phyloP scores from a whole-genome alignment of 2,329 filamentous ascomycete genomes.

The Fusarium sororula region DNA sequence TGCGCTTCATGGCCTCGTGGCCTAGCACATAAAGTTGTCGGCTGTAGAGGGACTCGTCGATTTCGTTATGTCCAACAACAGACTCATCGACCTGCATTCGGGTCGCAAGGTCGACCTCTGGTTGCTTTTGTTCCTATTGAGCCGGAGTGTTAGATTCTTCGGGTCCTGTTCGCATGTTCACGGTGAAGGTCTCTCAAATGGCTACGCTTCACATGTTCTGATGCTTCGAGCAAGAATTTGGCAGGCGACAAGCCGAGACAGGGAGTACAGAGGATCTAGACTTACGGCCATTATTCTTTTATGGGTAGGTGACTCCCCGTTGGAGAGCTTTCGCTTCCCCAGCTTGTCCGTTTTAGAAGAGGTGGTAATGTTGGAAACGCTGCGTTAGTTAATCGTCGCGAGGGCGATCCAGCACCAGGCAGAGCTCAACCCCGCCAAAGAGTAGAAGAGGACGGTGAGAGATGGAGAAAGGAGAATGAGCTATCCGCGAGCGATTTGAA shows the following conservation, averaged over 20 bases:
- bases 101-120: constrained; percentile 70
- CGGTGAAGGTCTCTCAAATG: background rate
- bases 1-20: constrained; percentile 95
- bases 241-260: background rate
- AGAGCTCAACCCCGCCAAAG: constrained; percentile 51
- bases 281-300: constrained; percentile 72
- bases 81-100: constrained; percentile 73
- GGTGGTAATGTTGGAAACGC: constrained; percentile 49
- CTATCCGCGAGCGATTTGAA: constrained; percentile 19
- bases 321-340: constrained; percentile 75
- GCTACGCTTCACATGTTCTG: constrained; percentile 8
- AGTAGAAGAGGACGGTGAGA: constrained; percentile 25
- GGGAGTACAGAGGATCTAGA: constrained; percentile 27
- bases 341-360: constrained; percentile 57
- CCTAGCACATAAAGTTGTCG: constrained; percentile 77
- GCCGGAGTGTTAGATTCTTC: constrained; percentile 8
- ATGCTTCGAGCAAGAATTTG: background rate
- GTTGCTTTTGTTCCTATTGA: constrained; percentile 60
- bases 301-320: constrained; percentile 64
- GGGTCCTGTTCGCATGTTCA: background rate
- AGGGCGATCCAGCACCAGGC: constrained; percentile 48
- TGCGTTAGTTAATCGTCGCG: constrained; percentile 28
- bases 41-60: constrained; percentile 79
- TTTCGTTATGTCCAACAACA: constrained; percentile 64
- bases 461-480: background rate